Conservation (phyloP, 176 grass and related monocot genomes). For the Oryza brachyantha region DNA sequence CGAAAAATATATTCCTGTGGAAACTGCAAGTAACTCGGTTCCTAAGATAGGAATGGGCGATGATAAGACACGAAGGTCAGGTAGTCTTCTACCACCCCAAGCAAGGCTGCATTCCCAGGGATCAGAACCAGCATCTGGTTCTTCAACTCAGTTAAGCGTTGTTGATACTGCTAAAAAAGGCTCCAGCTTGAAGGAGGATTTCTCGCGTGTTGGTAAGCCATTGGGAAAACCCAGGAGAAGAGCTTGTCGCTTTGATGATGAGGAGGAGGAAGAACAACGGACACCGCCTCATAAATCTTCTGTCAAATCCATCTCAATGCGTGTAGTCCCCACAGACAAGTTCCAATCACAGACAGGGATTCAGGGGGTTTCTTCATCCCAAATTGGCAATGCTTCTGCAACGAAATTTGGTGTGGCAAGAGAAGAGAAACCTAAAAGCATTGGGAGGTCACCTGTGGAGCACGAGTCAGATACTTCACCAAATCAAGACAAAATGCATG, state of each 20-base stretch:
- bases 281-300: constrained; percentile 69
- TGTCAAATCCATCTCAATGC: constrained; percentile 36
- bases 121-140: constrained; percentile 32
- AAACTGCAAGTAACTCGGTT: constrained; percentile 28
- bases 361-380: constrained; percentile 35
- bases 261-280: constrained; percentile 59
- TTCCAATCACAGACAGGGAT: constrained; percentile 27
- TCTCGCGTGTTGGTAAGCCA: constrained; percentile 32
- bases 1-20: constrained; percentile 32
- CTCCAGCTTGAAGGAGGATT: constrained; percentile 43
- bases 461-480: constrained; percentile 39
- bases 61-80: constrained; percentile 26
- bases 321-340: constrained; percentile 40
- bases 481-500: constrained; percentile 51
- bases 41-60: constrained; percentile 19
- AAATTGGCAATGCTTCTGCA: constrained; percentile 35
- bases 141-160: constrained; percentile 27
- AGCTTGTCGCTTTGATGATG: constrained; percentile 61
- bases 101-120: constrained; percentile 37
- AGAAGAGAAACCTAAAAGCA: constrained; percentile 53
- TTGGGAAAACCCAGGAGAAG: constrained; percentile 52
- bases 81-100: constrained; percentile 18
- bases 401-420: constrained; percentile 45
- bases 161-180: constrained; percentile 41
- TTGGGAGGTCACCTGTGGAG: constrained; percentile 48